Conservation (phyloP, 305 asterid species). For the Solanum hybrid region DNA sequence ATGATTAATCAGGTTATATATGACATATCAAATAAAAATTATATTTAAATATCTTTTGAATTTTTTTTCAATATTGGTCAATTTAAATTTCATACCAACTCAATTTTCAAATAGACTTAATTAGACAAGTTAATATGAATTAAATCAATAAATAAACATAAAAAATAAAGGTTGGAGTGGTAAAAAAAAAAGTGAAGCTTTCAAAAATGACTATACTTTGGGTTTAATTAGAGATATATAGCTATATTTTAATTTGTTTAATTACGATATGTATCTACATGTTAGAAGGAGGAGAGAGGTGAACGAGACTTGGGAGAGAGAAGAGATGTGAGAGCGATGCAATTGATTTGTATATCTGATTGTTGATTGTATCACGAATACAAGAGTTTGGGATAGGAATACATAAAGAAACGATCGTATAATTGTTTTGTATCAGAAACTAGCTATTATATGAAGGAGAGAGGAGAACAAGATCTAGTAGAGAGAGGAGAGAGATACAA, state of each 20-base stretch:
- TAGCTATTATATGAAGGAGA: background rate
- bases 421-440: background rate
- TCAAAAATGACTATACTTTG: too few relatives aligned
- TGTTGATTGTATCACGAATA: too few relatives aligned
- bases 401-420: too few relatives aligned
- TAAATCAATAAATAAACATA: background rate
- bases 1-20: too few relatives aligned
- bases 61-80: background rate
- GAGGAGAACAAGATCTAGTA: background rate
- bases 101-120: background rate
- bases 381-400: background rate
- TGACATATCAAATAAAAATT: background rate
- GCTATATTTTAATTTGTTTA: background rate
- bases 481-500: background rate
- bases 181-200: too few relatives aligned
- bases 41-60: background rate
- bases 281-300: background rate
- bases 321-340: background rate
- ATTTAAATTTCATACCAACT: too few relatives aligned
- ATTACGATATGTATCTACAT: background rate
- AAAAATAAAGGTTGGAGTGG: background rate
- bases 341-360: background rate
- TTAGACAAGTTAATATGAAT: background rate
- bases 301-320: background rate
- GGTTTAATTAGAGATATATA: too few relatives aligned